A percentile compares a stretch with the other conserved stretches of the same genome.
Conservation (phyloP, 768 basidiomycete species). For the Pleurotus ostreatus region DNA sequence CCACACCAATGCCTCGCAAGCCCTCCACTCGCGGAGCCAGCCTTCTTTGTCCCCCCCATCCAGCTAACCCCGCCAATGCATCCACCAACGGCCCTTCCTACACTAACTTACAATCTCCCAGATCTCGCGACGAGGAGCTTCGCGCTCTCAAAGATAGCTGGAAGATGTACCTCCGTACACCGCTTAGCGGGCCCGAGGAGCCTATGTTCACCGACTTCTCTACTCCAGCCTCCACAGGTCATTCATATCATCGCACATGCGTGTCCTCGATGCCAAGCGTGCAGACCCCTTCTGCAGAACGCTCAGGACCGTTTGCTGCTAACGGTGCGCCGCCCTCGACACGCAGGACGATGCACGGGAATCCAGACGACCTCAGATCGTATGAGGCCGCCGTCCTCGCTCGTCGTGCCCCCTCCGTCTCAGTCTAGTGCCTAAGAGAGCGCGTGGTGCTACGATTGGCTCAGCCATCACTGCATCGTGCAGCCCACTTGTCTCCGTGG, state of each 20-base stretch:
- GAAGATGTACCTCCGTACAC: slow-evolving; percentile 72
- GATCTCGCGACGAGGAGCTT: slow-evolving; percentile 29
- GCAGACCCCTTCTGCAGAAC: slow-evolving; percentile 53
- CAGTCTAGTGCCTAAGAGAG: slow-evolving; percentile 43
- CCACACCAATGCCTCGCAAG: slow-evolving; percentile 41
- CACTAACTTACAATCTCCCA: slow-evolving; percentile 17
- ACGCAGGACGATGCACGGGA: slow-evolving; percentile 39
- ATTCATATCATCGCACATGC: slow-evolving; percentile 38
- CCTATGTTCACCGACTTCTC: slow-evolving; percentile 12
- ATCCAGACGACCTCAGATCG: slow-evolving; percentile 58
- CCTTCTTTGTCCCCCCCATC: slow-evolving; percentile 19
- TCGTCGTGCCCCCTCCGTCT: slow-evolving; percentile 53
- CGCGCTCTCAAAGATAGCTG: slow-evolving; percentile 66
- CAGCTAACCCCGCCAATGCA: slow-evolving; percentile 6
- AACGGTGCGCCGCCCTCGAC: slow-evolving; percentile 25
- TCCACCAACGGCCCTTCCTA: too few species aligned
- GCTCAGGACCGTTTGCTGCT: slow-evolving; percentile 13
- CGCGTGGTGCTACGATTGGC: slow-evolving; percentile 17
- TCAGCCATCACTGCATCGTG: slow-evolving; percentile 17
- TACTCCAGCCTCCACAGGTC: slow-evolving; percentile 10
- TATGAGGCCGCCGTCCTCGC: slow-evolving; percentile 78
- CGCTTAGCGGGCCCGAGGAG: slow-evolving; percentile 39
- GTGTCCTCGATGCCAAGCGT: slow-evolving; percentile 65
- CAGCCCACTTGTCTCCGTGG: slow-evolving; percentile 28
- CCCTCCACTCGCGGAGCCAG: not conserved